These are phyloP conservation scores for Mediolabrus comicus DNA, from an alignment of 108 stramenopile species.

Conservation along the genomic window DNA sequence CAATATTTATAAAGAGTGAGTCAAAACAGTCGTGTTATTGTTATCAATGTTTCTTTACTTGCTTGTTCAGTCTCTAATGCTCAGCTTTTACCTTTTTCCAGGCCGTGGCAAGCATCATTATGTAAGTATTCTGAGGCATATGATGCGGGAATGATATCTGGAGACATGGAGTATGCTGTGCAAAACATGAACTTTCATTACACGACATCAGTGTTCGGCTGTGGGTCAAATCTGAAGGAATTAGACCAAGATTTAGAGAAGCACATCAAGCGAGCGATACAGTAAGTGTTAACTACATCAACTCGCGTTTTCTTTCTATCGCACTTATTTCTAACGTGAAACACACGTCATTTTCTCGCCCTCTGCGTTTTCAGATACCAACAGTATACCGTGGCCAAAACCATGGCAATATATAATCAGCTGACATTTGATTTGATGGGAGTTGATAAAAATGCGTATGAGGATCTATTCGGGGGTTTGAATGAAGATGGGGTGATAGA, in stretches of 20 bases:
- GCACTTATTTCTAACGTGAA: neutral
- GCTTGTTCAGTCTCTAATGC: too few relatives aligned
- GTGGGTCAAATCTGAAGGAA: constrained; percentile 18
- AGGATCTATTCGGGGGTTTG: neutral
- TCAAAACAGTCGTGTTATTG: neutral
- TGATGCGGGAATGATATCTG: constrained; percentile 7
- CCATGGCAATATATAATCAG: neutral
- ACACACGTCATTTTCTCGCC: neutral
- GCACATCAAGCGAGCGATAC: neutral
- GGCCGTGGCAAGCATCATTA: constrained; percentile 16
- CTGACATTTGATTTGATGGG: constrained; percentile 1
- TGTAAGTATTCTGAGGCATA: constrained; percentile 27
- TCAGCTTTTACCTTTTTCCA: neutral
- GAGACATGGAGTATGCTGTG: constrained; percentile 31
- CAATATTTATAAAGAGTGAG: constrained; percentile 2
- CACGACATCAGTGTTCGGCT: constrained; percentile 10
- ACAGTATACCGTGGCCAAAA: neutral
- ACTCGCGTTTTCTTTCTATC: neutral
- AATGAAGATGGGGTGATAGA: neutral
- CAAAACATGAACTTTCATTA: constrained; percentile 11
- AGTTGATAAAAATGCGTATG: neutral
- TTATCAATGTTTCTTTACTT: too few relatives aligned
- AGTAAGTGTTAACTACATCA: neutral
- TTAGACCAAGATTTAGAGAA: neutral
- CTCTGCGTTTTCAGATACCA: neutral